Conservation (phyloP, 2,329 filamentous ascomycete species). For the Xylaria sp. region DNA sequence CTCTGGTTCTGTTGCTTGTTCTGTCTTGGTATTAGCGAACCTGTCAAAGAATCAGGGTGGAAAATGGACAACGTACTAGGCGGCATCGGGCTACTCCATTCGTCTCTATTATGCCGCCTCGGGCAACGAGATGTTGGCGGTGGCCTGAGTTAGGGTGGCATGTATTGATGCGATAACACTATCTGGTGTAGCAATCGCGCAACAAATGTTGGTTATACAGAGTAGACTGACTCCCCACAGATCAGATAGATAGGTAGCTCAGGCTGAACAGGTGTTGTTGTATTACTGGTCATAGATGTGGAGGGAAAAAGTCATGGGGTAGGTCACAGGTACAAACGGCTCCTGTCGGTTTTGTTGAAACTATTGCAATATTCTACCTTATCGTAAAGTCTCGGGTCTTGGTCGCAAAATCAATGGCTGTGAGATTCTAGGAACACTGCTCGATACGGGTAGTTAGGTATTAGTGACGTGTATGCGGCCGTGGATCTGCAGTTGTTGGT, state of each 20-base stretch:
- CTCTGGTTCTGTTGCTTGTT: slow-evolving; percentile 53
- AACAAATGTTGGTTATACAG: not conserved
- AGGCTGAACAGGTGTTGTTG: not conserved
- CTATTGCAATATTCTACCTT: not conserved
- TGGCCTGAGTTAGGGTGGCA: not conserved
- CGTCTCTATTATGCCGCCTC: slow-evolving; percentile 17
- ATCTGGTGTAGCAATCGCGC: not conserved
- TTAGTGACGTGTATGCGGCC: slow-evolving; percentile 11
- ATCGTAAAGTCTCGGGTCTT: not conserved
- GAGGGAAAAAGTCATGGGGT: not conserved
- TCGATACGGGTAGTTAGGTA: slow-evolving; percentile 26
- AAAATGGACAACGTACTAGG: slow-evolving; percentile 40
- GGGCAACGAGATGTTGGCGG: not conserved
- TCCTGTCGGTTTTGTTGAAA: not conserved
- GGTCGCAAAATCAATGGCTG: not conserved
- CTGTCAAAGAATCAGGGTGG: slow-evolving; percentile 18
- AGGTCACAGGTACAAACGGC: not conserved
- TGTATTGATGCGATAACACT: not conserved
- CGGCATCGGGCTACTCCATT: slow-evolving; percentile 40
- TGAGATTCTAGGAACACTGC: slow-evolving; percentile 13
- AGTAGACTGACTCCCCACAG: too few species aligned
- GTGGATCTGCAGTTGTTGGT: not conserved
- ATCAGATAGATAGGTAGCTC: not conserved
- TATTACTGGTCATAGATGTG: not conserved
- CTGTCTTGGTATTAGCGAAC: slow-evolving; percentile 39